Conservation (phyloP, 1,284 basidiomycete genomes). For the Ustilago sp. region DNA sequence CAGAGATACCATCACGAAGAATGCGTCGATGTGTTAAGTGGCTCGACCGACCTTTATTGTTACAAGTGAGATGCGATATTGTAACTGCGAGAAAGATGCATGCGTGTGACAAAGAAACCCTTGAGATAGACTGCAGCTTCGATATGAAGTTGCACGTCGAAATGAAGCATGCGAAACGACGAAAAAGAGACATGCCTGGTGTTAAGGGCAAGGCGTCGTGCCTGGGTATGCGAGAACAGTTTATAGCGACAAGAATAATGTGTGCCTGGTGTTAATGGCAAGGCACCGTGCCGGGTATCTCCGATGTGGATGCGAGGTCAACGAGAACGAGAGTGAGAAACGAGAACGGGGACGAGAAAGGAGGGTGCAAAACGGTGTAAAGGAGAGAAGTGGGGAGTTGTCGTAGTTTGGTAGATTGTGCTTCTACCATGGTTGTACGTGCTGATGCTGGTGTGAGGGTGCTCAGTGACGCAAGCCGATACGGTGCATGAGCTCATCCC, state of each 20-base stretch:
- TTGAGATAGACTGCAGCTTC: slow-evolving; percentile 3
- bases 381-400: not conserved
- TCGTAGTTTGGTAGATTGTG: not conserved
- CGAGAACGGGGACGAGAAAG: not conserved
- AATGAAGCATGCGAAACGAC: slow-evolving; percentile 15
- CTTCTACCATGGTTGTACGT: not conserved
- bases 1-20: slow-evolving; percentile 38
- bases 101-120: slow-evolving; percentile 22
- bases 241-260: not conserved
- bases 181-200: slow-evolving; percentile 27
- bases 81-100: slow-evolving; percentile 27
- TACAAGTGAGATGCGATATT: slow-evolving; percentile 25
- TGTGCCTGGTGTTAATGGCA: slow-evolving; percentile 49
- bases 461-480: slow-evolving; percentile 39
- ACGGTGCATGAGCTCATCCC: slow-evolving; percentile 46
- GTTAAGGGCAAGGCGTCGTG: slow-evolving; percentile 48
- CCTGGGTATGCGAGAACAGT: slow-evolving; percentile 32
- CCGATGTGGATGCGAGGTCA: slow-evolving; percentile 8
- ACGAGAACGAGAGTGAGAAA: slow-evolving; percentile 3
- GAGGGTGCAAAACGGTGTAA: not conserved
- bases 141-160: not conserved
- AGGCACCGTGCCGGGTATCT: slow-evolving; percentile 44
- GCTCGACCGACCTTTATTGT: slow-evolving; percentile 49
- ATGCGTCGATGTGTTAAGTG: slow-evolving; percentile 55
- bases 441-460: not conserved